Evolutionary conservation across 78 protist species (phyloP), one percentile per base, ranked within the genome.

Genomic region (Corallochytrium limacisporum): DNA sequence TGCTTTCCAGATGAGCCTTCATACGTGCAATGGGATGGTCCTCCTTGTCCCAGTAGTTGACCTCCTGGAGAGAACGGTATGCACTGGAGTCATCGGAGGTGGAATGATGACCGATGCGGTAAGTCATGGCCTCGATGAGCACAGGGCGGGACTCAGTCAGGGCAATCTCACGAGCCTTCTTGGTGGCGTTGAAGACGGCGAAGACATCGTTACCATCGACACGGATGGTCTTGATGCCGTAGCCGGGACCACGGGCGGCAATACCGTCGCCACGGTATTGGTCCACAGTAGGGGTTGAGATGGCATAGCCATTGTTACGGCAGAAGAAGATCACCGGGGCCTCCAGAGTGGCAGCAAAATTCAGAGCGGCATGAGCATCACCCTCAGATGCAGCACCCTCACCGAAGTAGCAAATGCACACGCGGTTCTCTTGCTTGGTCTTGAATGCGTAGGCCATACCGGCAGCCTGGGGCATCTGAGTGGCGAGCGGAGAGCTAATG

Each of bases 371-470:
- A 22, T 87, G 94, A 74, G 89, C 83, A 48, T 93, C 98, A 32
- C 98, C 98, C 67, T 93, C 95, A n/a, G 80, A 66, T 36, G 98
- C 98, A 18, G 94, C 91, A n/a, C 98, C 98, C 9, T 93, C 98
- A 16, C 98, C 98, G 65, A 93, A 93, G 69, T 88, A 93, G 49
- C 86, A 75, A 37, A 93, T 61, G 40, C 79, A 78, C 26, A 73
- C 76, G 18, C 24, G 20, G 42, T 57, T 70, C 37, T 68, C 63
- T 22, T 39, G 44, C 4, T 38, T 22, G 6, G 84, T 24, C 69
- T 82, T 81, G 65, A 82, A 74, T 9, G 94, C 91, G 53, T 92
- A 92, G 4, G 89, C 86, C 0, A 87, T 67, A 6, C 97, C 97
- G 0, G 87, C 81, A 18, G 97, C 97, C 56, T 92, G 91, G 1